Base-by-base conservation (phyloP, 2,329 filamentous ascomycete species). In the Alternaria gaisen region DNA sequence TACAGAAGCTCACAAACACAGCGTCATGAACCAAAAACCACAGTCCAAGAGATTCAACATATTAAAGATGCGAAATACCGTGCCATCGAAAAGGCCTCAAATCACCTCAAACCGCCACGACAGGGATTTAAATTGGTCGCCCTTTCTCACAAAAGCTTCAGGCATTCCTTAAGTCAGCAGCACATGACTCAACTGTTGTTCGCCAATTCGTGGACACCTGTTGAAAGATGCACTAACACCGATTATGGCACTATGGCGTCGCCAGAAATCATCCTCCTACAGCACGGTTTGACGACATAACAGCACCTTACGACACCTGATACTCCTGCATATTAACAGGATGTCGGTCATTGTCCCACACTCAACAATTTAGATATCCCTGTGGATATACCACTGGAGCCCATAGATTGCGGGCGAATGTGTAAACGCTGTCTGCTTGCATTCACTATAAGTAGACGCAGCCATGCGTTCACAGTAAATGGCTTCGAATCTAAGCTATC, bases 21-120 rank as follows among this genome's bases (percentile, higher is more conserved):
- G 30, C 46, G 5, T 36, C 16, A 24, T 14, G 14, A 26, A 24
- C 32, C 14, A n/a, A 20, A 50, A 38, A 11, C 4, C 14, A n/a
- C 5, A 50, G 12, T 4, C 20, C 5, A 50, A 50, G 30, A 16
- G 20, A 36, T n/a, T 14, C 32, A 38, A 16, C 22, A n/a, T 26
- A 50, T 50, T 38, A 24, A 50, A 38, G 16, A 50, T 36, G 28
- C 20, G 12, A 44, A 32, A 43, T n/a, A 53, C 24, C 2, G 8
- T 43, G n/a, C 22, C 11, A 28, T 30, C 24, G 22, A 52, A 54
- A 46, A 54, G 32, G 41, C 24, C 56, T 54, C 50, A 43, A 34
- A 41, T n/a, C 11, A 26, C 4, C 48, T 44, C 40, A 58, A 58
- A 54, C 11, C 56, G 50, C 56, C 50, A 41, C 32, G 18, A 12